Evolutionary conservation across 768 basidiomycete genomes (phyloP), one percentile per base, ranked within the genome.

Genomic region (Megacollybia marginata): DNA sequence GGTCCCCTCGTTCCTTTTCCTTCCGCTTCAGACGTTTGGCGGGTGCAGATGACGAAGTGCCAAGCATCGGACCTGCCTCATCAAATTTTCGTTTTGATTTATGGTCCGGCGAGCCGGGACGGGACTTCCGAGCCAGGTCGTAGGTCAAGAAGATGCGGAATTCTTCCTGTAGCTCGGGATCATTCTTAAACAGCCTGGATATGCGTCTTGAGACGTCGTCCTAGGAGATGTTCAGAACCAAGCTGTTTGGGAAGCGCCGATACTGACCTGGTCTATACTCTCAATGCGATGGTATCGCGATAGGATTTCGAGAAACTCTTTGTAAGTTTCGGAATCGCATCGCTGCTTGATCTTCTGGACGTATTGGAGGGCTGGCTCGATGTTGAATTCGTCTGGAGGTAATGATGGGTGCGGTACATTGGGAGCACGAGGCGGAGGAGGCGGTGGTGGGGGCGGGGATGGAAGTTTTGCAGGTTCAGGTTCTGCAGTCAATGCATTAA

Each of bases 331-430:
- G 0, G 90, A 79, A 54, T 95, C 89, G 66, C 91, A 96, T 13
- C 92, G 83, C 51, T 87, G 85, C 65, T 96, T 97, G 67, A 98
- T 96, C 69, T 92, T 92, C 68, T 94, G 92, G 32, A 99, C 92
- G 57, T 95, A 98, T 58, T 91, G 83, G 50, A 98, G 85, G 0
- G 96, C 96, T 15, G 82, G 84, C 56, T 83, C 80, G 70, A 72
- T 16, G 42, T 47, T 13, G 42, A 19, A 5, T 48, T 9, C 61
- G 71, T 42, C 72, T 74, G 54, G 38, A 28, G 23, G 23, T 28
- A 28, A 2, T 6, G 23, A 28, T 28, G 60, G 66, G 15, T 55
- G 47, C 10, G 61, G 62, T 13, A 66, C 64, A 44, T 70, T 68
- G n/a, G 69, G 69, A 47, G 70, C 67, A 1, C 59, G 44, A 33